Conservation (phyloP, 75 land plant species). For the Cunninghamia lanceolata region DNA sequence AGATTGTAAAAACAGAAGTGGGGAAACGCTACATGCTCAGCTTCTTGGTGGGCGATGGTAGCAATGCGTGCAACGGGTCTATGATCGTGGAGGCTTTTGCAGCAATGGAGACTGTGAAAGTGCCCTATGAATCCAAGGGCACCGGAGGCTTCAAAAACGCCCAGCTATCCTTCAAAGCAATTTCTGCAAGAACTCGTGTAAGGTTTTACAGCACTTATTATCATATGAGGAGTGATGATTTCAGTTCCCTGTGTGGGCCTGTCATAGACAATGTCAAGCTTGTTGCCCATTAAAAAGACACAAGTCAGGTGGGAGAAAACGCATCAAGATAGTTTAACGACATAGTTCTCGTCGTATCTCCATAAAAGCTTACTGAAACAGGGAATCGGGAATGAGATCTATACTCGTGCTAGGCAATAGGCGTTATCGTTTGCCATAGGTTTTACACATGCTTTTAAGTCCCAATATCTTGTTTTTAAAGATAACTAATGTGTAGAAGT, state of each 20-base stretch:
- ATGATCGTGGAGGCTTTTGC: constrained; percentile 62
- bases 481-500: too few species aligned
- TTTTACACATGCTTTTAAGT: too few species aligned
- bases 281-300: constrained; percentile 9
- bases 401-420: too few species aligned
- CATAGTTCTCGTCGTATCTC: too few species aligned
- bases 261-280: constrained; percentile 38
- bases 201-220: constrained; percentile 44
- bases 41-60: constrained; percentile 61
- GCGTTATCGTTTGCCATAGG: too few species aligned
- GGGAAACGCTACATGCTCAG: constrained; percentile 36
- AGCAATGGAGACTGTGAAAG: constrained; percentile 33
- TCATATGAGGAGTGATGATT: constrained; percentile 27
- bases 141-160: constrained; percentile 43
- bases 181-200: constrained; percentile 21
- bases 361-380: too few species aligned
- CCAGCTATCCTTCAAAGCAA: constrained; percentile 35
- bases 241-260: constrained; percentile 54
- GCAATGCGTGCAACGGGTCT: constrained; percentile 40
- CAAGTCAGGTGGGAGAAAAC: too few species aligned
- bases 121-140: constrained; percentile 49
- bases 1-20: constrained; percentile 32
- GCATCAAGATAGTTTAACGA: too few species aligned
- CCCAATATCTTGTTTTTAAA: too few species aligned
- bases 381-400: too few species aligned